Percentiles rank a stretch among this genome's conserved stretches.
Evolutionary conservation across 768 basidiomycete species (phyloP).

Genomic region (Hygrocybe punicea): DNA sequence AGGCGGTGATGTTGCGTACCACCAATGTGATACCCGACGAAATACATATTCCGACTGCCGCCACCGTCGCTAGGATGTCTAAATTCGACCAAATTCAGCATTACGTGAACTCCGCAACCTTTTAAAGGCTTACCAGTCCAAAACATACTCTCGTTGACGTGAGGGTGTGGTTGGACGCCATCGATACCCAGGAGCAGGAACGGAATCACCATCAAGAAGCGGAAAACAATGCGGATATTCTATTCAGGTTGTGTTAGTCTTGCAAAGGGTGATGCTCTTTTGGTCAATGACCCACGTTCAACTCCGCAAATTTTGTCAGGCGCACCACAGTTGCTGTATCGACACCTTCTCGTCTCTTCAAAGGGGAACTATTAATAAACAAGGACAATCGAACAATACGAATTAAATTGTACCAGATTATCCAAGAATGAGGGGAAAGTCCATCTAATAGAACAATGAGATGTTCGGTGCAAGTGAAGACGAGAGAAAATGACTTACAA

Average conservation of each 20-base stretch:
- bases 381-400: neutral
- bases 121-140: conserved; percentile 42
- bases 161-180: conserved; percentile 57
- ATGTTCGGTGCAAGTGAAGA: conserved; percentile 3
- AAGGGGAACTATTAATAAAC: conserved; percentile 1
- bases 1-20: conserved; percentile 36
- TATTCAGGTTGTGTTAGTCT: conserved; percentile 23
- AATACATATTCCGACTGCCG: conserved; percentile 57
- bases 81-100: neutral
- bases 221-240: conserved; percentile 70
- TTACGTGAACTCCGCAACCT: neutral
- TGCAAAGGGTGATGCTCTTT: too few species aligned
- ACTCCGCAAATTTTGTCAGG: conserved; percentile 74
- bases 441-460: conserved; percentile 42
- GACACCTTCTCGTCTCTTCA: conserved; percentile 59
- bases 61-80: conserved; percentile 60
- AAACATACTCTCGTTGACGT: conserved; percentile 61
- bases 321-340: conserved; percentile 65
- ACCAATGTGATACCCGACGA: conserved; percentile 75
- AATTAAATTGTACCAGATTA: conserved; percentile 47
- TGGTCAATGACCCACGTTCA: conserved; percentile 55
- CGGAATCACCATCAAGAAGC: conserved; percentile 67
- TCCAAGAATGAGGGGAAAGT: conserved; percentile 63
- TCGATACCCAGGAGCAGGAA: conserved; percentile 65
- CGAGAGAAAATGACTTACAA: conserved; percentile 42